These are phyloP conservation scores for Chalaropsis thielavioides DNA, from an alignment of 2,329 filamentous ascomycete species.

Conservation along the genomic window DNA sequence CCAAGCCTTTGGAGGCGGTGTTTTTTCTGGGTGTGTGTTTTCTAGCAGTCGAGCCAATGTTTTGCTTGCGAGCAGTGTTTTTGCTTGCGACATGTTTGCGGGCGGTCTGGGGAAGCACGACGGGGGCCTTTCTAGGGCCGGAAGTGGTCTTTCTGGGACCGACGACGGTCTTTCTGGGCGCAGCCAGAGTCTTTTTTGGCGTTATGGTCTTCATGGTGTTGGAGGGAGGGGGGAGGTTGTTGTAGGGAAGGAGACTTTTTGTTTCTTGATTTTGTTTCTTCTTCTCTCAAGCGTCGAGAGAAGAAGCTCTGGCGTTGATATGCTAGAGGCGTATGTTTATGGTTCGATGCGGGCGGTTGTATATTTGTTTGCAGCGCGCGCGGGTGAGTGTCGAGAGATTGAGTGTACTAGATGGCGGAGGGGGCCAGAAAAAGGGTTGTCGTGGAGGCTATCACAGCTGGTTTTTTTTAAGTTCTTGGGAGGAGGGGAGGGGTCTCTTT, in stretches of 20 bases:
- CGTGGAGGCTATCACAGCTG: background rate
- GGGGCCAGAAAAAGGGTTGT: background rate
- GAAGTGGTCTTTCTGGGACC: slow-evolving; percentile 13
- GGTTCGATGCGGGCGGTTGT: background rate
- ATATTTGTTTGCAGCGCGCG: background rate
- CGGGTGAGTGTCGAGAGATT: background rate
- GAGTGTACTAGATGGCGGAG: background rate
- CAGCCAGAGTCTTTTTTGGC: background rate
- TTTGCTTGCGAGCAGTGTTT: slow-evolving; percentile 8
- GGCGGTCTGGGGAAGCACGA: slow-evolving; percentile 9
- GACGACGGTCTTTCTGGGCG: background rate
- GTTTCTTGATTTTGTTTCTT: background rate
- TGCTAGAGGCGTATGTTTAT: background rate
- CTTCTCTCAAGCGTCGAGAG: background rate
- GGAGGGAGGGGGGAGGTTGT: background rate
- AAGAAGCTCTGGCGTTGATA: background rate
- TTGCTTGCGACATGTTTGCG: slow-evolving; percentile 16
- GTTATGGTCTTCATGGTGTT: slow-evolving; percentile 13
- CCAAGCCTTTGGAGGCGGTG: slow-evolving; percentile 2
- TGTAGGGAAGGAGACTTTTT: background rate
- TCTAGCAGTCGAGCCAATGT: background rate
- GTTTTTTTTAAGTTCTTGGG: background rate
- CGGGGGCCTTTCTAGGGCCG: slow-evolving; percentile 11
- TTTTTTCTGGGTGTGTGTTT: slow-evolving; percentile 9
- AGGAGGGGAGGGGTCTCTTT: background rate